phyloP scores from a whole-genome alignment of 2,329 filamentous ascomycete species.

The Aspergillus sp. region DNA sequence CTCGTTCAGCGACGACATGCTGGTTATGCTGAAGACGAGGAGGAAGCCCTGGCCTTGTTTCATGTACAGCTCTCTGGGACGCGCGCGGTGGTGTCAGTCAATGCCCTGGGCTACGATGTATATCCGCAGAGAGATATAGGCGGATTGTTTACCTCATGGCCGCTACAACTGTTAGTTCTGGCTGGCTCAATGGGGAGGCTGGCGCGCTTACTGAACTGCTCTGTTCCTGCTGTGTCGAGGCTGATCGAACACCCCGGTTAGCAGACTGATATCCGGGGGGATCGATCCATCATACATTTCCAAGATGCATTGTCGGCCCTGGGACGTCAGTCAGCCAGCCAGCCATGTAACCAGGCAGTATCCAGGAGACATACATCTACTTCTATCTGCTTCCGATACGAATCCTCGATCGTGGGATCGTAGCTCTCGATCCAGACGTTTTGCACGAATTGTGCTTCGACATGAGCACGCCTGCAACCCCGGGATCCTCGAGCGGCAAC shows the following conservation, averaged over 20 bases:
- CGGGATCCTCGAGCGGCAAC: conserved; percentile 1
- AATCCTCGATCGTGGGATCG: conserved; percentile 81
- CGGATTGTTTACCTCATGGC: conserved; percentile 44
- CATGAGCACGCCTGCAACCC: conserved; percentile 2
- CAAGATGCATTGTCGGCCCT: conserved; percentile 80
- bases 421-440: conserved; percentile 92
- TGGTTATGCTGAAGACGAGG: conserved; percentile 86
- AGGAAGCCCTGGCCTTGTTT: conserved; percentile 87
- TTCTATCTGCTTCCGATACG: conserved; percentile 77
- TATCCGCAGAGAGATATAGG: conserved; percentile 1
- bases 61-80: conserved; percentile 86
- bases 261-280: too few species aligned
- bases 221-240: conserved; percentile 81
- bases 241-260: too few species aligned
- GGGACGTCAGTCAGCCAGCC: conserved; percentile 13
- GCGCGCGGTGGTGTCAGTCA: too few species aligned
- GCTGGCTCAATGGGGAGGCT: not conserved
- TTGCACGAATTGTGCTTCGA: conserved; percentile 76
- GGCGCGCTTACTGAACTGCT: conserved; percentile 72
- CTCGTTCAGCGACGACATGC: conserved; percentile 71
- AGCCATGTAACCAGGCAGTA: conserved; percentile 1
- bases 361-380: conserved; percentile 66
- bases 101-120: conserved; percentile 10
- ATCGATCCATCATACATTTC: conserved; percentile 91
- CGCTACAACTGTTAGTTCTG: conserved; percentile 30